Evolutionary conservation across 345 rosid species (phyloP).

Genomic region (Physaria fendleri): DNA sequence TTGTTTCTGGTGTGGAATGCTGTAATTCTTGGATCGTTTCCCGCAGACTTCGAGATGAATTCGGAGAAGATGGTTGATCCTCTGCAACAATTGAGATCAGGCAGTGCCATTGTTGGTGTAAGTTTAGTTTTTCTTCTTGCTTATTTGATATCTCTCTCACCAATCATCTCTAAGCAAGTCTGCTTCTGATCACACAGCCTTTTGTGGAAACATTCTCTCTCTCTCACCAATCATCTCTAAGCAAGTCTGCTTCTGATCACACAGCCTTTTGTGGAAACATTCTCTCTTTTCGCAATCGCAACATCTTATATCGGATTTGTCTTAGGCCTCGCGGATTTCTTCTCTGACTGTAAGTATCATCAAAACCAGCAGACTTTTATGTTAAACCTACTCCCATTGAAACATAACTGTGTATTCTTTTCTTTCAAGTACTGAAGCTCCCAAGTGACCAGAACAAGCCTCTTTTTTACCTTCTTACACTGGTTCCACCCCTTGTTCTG

Average conservation of each 20-base stretch:
- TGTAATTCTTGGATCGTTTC: slow-evolving; percentile 70
- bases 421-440: slow-evolving; percentile 57
- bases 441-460: slow-evolving; percentile 56
- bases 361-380: not conserved
- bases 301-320: slow-evolving; percentile 88
- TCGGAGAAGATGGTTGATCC: slow-evolving; percentile 58
- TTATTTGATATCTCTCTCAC: not conserved
- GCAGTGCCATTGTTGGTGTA: slow-evolving; percentile 68
- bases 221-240: no score
- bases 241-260: slow-evolving; percentile 24
- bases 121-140: slow-evolving; percentile 28
- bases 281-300: slow-evolving; percentile 84
- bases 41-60: slow-evolving; percentile 35
- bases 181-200: slow-evolving; percentile 49
- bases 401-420: not conserved
- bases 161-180: not conserved
- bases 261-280: slow-evolving; percentile 78
- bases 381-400: not conserved
- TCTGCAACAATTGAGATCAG: slow-evolving; percentile 60
- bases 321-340: slow-evolving; percentile 82
- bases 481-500: slow-evolving; percentile 68
- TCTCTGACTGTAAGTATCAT: slow-evolving; percentile 69
- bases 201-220: slow-evolving; percentile 77
- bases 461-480: slow-evolving; percentile 57
- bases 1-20: slow-evolving; percentile 89